Percentiles rank a stretch among this genome's conserved stretches.
phyloP scores from a whole-genome alignment of 139 green algal genomes.

The Coelastrella sp. region DNA sequence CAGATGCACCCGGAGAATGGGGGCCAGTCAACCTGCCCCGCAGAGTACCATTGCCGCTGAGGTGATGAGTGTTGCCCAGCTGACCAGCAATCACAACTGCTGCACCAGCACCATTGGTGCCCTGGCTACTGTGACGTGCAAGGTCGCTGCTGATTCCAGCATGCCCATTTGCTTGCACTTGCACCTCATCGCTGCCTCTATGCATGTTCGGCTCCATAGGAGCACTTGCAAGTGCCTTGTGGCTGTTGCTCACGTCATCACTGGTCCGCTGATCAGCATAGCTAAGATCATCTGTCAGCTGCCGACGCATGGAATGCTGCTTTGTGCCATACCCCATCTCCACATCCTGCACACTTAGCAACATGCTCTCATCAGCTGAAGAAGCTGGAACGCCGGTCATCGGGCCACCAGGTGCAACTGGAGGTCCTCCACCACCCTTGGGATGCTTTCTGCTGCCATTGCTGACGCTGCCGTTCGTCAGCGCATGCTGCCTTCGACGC shows the following conservation, averaged over 20 bases:
- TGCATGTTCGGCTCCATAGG: no score
- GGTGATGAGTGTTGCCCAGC: no score
- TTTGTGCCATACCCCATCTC: not conserved
- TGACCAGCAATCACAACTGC: no score
- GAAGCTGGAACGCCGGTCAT: not conserved
- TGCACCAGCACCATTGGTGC: not conserved
- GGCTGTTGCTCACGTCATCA: no score
- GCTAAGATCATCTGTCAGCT: no score
- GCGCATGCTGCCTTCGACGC: constrained; percentile 6
- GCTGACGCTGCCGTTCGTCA: constrained; percentile 9
- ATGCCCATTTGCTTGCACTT: not conserved
- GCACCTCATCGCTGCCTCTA: not conserved
- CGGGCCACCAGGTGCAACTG: not conserved
- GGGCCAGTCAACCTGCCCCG: no score
- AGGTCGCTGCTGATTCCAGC: not conserved
- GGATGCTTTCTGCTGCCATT: not conserved
- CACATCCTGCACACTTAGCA: not conserved
- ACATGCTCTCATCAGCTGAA: not conserved
- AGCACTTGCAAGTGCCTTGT: no score
- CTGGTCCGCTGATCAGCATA: no score
- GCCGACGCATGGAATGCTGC: no score
- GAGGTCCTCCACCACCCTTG: not conserved
- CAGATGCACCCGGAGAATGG: not conserved
- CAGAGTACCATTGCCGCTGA: not conserved
- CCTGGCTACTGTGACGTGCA: not conserved